phyloP scores from a whole-genome alignment of 352 stramenopile species.

The Pythium myriotylum region DNA sequence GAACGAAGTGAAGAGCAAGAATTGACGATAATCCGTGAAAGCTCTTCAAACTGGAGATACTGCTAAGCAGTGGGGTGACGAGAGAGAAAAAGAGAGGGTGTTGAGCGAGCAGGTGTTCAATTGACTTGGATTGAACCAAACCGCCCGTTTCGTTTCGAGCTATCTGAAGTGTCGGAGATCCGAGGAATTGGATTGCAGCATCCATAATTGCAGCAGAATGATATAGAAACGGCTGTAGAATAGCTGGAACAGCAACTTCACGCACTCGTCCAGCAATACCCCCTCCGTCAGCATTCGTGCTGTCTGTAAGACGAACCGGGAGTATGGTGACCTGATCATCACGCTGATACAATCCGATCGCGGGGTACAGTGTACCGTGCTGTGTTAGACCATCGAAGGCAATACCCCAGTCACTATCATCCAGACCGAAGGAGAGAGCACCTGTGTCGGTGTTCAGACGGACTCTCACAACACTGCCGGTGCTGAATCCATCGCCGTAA shows the following conservation, averaged over 20 bases:
- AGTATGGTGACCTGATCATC: constrained; percentile 90
- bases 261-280: constrained; percentile 37
- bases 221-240: constrained; percentile 80
- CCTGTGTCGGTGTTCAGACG: constrained; percentile 87
- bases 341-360: constrained; percentile 87
- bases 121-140: not conserved
- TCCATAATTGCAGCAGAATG: constrained; percentile 64
- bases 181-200: constrained; percentile 53
- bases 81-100: constrained; percentile 66
- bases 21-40: constrained; percentile 71
- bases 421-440: constrained; percentile 84
- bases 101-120: constrained; percentile 29
- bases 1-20: constrained; percentile 74
- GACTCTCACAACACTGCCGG: constrained; percentile 79
- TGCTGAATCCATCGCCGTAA: constrained; percentile 89
- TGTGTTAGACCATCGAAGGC: constrained; percentile 88
- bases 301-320: constrained; percentile 53
- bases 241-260: constrained; percentile 55
- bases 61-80: constrained; percentile 67
- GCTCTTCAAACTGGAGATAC: constrained; percentile 60
- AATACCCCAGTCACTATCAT: constrained; percentile 88
- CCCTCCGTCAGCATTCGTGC: constrained; percentile 24
- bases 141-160: constrained; percentile 4
- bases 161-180: constrained; percentile 17
- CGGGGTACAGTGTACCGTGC: constrained; percentile 86